Percentiles rank a stretch among this genome's conserved stretches.
These are phyloP conservation scores for Rhizopogon vulgaris DNA, from an alignment of 768 basidiomycete genomes.

Conservation along the genomic window DNA sequence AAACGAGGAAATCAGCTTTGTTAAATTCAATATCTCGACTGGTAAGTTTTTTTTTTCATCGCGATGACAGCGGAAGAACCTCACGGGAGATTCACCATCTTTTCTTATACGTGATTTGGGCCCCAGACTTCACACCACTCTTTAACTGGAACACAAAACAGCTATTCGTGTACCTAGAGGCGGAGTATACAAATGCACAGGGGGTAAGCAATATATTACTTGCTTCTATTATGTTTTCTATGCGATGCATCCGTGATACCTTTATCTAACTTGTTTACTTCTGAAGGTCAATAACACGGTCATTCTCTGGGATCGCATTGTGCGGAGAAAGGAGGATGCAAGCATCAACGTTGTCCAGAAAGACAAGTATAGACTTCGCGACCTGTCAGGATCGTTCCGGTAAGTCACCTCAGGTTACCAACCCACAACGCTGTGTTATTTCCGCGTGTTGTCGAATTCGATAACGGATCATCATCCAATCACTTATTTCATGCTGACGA, in stretches of 20 bases:
- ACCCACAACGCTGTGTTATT: constrained; percentile 4
- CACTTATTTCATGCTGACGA: constrained; percentile 13
- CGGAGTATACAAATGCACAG: constrained; percentile 69
- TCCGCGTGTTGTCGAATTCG: constrained; percentile 12
- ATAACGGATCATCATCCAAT: constrained; percentile 10
- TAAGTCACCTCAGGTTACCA: constrained; percentile 30
- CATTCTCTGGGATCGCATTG: constrained; percentile 89
- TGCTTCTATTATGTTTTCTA: neutral
- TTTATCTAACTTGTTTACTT: constrained; percentile 8
- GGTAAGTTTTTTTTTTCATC: constrained; percentile 44
- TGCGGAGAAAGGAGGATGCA: constrained; percentile 75
- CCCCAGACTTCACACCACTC: constrained; percentile 68
- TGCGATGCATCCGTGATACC: neutral
- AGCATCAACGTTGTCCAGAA: constrained; percentile 50
- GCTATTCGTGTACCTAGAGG: constrained; percentile 79
- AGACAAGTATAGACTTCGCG: constrained; percentile 84
- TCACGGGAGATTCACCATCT: constrained; percentile 12
- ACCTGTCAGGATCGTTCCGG: constrained; percentile 70
- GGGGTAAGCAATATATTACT: constrained; percentile 46
- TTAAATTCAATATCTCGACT: constrained; percentile 76
- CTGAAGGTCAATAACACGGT: constrained; percentile 64
- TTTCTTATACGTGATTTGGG: neutral
- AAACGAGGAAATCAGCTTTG: constrained; percentile 72
- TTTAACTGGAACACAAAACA: constrained; percentile 99
- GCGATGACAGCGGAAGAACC: constrained; percentile 13